phyloP scores from a whole-genome alignment of 148 eudicot species.

The Fagopyrum tataricum region DNA sequence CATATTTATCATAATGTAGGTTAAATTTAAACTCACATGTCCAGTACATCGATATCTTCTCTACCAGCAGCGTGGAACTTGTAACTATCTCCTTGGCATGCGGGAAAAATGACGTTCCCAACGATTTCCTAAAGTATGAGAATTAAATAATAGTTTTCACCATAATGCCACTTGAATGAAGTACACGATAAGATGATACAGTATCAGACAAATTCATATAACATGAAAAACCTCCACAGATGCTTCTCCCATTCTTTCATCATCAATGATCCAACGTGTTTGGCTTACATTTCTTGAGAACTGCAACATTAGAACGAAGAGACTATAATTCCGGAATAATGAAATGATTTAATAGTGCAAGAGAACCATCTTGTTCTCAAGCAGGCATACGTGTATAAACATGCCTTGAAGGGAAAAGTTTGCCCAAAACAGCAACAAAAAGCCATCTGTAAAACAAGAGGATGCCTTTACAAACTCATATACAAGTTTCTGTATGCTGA shows the following conservation, averaged over 20 bases:
- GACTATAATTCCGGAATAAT: neutral
- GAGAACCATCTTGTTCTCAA: neutral
- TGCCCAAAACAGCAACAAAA: neutral
- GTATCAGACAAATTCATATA: neutral
- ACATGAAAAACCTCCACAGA: constrained; percentile 69
- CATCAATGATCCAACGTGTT: constrained; percentile 92
- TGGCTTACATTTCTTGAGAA: constrained; percentile 93
- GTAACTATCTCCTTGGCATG: constrained; percentile 69
- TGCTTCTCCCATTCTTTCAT: constrained; percentile 96
- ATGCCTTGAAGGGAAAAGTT: neutral
- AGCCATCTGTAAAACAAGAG: neutral
- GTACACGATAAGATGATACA: constrained; percentile 1
- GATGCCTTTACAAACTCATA: neutral
- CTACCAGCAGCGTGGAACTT: constrained; percentile 99
- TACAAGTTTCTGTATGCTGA: neutral
- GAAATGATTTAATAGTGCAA: neutral
- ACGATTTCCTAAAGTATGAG: constrained; percentile 62
- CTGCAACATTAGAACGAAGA: constrained; percentile 35
- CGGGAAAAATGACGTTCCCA: constrained; percentile 62
- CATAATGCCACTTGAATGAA: neutral
- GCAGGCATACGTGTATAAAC: neutral
- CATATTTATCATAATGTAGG: constrained; percentile 2
- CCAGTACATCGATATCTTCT: constrained; percentile 95
- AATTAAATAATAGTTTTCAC: constrained; percentile 1
- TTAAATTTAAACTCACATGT: constrained; percentile 24